Base-by-base conservation (phyloP, 495 filamentous ascomycete species). In the Astrothelium subdiscretum region DNA sequence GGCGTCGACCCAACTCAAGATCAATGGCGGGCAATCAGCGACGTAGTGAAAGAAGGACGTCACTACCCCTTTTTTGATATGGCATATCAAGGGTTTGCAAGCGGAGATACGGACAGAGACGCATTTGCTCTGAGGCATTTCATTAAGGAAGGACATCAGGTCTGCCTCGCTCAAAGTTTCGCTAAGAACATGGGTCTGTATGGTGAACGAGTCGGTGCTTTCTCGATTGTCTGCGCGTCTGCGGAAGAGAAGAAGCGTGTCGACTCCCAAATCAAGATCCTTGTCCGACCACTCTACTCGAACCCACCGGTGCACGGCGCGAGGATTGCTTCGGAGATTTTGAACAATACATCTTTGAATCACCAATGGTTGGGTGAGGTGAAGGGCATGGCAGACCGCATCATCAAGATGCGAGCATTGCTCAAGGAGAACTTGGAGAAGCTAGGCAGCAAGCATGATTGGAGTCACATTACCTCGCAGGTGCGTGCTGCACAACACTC, bases 131-230 rank as follows among this genome's bases (percentile, higher is more conserved):
- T 96, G 48, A 80, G 94, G 62, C 78, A 96, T 81, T 98, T 98
- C 71, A 84, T 97, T 71, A 83, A 86, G 75, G 79, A 98, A 77
- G 94, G 92, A 70, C 92, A 96, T 80, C 83, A 87, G 73, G 86
- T 95, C 69, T 85, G 82, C 70, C 84, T 98, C 65, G 86, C 89
- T 69, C 94, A 98, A 80, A 92, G 88, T 59, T 98, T 98, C 76
- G 94, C 94, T 73, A 98, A 98, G 89, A 98, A 98, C 83, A 98
- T 98, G 94, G 94, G 94, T 77, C 88, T 98, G 65, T 98, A 98
- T 72, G 94, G 94, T 73, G 94, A 98, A 82, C 92, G 94, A 78
- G 91, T 95, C 59, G 94, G 94, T 70, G 92, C 91, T 61, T 98
- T 98, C 84, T 95, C 90, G 61, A 83, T 97, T 61, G 85, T 96